A percentile compares a stretch with the other conserved stretches of the same genome.
These are phyloP conservation scores for Aotearoamyces nothofagi DNA, from an alignment of 2,329 filamentous ascomycete species.

Conservation along the genomic window DNA sequence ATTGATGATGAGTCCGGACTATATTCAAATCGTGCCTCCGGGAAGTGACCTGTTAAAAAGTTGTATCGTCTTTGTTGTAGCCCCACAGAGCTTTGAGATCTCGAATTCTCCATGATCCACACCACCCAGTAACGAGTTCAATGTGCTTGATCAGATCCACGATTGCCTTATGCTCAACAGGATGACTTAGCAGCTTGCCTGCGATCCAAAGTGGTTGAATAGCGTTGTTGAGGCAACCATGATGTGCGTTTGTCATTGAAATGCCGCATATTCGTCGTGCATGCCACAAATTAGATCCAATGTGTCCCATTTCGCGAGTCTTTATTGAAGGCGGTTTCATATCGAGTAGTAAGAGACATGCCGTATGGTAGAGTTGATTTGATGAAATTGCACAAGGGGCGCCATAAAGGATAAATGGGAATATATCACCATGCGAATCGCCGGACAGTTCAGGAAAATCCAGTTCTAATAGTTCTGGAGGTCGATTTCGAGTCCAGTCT, in stretches of 20 bases:
- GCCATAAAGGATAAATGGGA: neutral
- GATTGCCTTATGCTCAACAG: slow-evolving; percentile 24
- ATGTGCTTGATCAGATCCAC: slow-evolving; percentile 31
- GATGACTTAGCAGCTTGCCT: slow-evolving; percentile 35
- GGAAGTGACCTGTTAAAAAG: no score
- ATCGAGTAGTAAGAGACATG: slow-evolving; percentile 34
- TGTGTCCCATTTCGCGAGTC: no score
- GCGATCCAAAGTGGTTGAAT: slow-evolving; percentile 43
- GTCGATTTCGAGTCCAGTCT: slow-evolving; percentile 30
- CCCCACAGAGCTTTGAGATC: slow-evolving; percentile 26
- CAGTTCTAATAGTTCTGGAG: slow-evolving; percentile 24
- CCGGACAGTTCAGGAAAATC: neutral
- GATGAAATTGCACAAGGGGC: slow-evolving; percentile 31
- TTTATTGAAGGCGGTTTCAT: slow-evolving; percentile 23
- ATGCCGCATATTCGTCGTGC: slow-evolving; percentile 39
- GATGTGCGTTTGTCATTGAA: slow-evolving; percentile 36
- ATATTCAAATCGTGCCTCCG: no score
- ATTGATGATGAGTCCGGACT: no score
- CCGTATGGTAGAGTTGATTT: slow-evolving; percentile 41
- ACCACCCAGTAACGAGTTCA: slow-evolving; percentile 36
- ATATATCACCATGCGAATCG: neutral
- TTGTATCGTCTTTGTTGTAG: no score
- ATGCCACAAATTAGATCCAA: slow-evolving; percentile 36
- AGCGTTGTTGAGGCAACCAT: slow-evolving; percentile 39
- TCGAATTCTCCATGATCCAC: slow-evolving; percentile 33